Conservation (phyloP, 257 asterid genomes). For the Fraxinus quadrangulata region DNA sequence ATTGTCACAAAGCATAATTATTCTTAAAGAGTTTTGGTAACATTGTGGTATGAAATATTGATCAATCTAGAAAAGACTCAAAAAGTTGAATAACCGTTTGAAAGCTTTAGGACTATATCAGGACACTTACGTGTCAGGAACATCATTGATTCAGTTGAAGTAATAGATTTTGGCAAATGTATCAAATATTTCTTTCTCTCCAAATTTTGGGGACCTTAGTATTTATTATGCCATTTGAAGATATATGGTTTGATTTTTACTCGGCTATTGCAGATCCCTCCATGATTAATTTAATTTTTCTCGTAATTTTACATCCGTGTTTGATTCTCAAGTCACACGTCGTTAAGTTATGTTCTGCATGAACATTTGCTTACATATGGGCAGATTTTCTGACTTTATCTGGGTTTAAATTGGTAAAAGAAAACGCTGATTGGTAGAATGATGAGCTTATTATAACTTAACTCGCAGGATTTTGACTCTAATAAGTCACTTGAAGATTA, state of each 20-base stretch:
- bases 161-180: not conserved
- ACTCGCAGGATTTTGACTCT: conserved; percentile 44
- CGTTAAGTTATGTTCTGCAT: not conserved
- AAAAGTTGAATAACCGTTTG: not conserved
- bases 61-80: not conserved
- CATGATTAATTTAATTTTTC: not conserved
- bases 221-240: not conserved
- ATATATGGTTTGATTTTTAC: not conserved
- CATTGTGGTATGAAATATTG: not conserved
- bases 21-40: not conserved
- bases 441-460: not conserved
- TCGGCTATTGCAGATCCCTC: not conserved
- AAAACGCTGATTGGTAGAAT: not conserved
- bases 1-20: not conserved
- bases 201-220: not conserved
- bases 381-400: not conserved
- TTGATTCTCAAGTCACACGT: not conserved
- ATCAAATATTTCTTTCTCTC: not conserved
- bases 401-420: not conserved
- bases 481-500: conserved; percentile 32
- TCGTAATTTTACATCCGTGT: no score
- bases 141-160: not conserved
- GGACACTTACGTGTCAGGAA: not conserved
- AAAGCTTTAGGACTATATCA: not conserved
- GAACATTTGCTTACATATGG: not conserved